Evolutionary conservation across 257 asterid species (phyloP), one percentile per base, ranked within the genome.

Genomic region (Anisodus tanguticus): DNA sequence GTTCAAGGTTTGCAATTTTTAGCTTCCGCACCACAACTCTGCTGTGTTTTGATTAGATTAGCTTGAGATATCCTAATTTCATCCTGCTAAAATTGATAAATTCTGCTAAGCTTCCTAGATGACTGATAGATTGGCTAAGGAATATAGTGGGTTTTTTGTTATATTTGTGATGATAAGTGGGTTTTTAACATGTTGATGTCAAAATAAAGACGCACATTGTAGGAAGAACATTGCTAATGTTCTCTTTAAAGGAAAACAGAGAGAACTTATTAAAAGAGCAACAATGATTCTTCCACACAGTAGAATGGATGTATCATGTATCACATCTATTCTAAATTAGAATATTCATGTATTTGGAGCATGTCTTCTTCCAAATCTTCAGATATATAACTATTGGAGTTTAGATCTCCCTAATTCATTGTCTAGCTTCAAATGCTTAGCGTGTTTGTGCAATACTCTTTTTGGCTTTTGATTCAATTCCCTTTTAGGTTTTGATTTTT

Each of bases 21-120:
- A 31, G 35, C 35, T 31, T 31, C 35, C 35, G 35, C 35, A 31
- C n/a, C 9, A 43, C 1, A 41, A 70, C 6, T 70, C 57, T 71
- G 57, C 79, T n/a, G 58, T 47, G 60, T 74, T 74, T 74, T 74
- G 57, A 74, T 49, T 74, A 74, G 11, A 9, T 45, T 71, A n/a
- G 79, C 58, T 71, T n/a, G 58, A 47, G 3, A 31, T 72, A 72
- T 45, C 5, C 39, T 72, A 45, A 72, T 72, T 72, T 72, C 59
- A 47, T 72, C 58, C 79, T 45, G 58, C 10, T 4, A 71, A 71
- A 71, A n/a, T 45, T 74, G 80, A 47, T 22, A 22, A 22, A 19
- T 7, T 72, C 3, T 72, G 16, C 22, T 53, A 7, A 49, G 63
- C 13, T 76, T 76, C 81, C 22, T 12, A 51, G 62, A 76, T 15